Conservation (phyloP, 2,329 filamentous ascomycete genomes). For the Pseudogymnoascus sp. region DNA sequence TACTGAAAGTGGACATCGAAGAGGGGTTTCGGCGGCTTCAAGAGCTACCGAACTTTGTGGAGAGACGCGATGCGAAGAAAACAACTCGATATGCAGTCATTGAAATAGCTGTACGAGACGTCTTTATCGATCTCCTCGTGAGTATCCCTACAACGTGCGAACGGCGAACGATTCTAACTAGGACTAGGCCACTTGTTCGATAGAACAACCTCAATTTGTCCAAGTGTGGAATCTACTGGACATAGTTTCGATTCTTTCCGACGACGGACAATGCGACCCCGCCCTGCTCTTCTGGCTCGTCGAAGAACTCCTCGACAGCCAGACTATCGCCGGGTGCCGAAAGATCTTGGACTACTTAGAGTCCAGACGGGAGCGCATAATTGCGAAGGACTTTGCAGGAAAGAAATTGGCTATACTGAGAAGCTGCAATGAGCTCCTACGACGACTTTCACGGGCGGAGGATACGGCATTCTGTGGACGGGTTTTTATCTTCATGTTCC, state of each 20-base stretch:
- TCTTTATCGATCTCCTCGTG: slow-evolving; percentile 73
- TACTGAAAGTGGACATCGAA: slow-evolving; percentile 60
- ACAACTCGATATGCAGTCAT: slow-evolving; percentile 59
- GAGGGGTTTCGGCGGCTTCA: slow-evolving; percentile 39
- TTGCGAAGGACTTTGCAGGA: slow-evolving; percentile 67
- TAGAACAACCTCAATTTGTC: slow-evolving; percentile 70
- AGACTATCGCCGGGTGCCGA: slow-evolving; percentile 85
- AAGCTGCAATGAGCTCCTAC: slow-evolving; percentile 89
- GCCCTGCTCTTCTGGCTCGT: slow-evolving; percentile 82
- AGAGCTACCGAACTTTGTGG: slow-evolving; percentile 32
- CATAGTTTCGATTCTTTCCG: slow-evolving; percentile 78
- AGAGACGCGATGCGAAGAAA: slow-evolving; percentile 28
- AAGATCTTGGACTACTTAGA: slow-evolving; percentile 92
- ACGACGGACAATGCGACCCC: slow-evolving; percentile 67
- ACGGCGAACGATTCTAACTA: slow-evolving; percentile 29
- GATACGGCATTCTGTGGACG: slow-evolving; percentile 95
- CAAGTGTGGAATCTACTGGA: slow-evolving; percentile 91
- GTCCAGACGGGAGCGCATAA: slow-evolving; percentile 81
- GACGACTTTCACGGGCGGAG: slow-evolving; percentile 85
- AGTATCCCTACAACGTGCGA: slow-evolving; percentile 30
- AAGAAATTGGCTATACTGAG: slow-evolving; percentile 86
- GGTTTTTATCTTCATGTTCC: slow-evolving; percentile 97
- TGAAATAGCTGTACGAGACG: slow-evolving; percentile 72
- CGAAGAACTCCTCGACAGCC: slow-evolving; percentile 90
- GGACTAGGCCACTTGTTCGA: slow-evolving; percentile 59